These are phyloP conservation scores for Malassezia caprae DNA, from an alignment of 1,284 basidiomycete genomes.

Conservation along the genomic window DNA sequence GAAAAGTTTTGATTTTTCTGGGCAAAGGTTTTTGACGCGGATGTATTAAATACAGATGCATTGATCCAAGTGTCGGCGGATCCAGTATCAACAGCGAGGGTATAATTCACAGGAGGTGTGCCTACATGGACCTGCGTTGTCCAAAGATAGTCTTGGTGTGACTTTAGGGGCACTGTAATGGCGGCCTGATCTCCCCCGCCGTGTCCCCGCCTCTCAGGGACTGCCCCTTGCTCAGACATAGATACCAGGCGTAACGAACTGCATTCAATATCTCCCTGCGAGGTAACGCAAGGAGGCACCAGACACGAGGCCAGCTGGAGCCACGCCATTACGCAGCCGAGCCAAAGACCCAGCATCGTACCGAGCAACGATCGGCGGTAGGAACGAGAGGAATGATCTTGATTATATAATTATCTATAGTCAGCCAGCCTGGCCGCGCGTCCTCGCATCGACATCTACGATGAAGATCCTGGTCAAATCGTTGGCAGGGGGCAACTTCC, in stretches of 20 bases:
- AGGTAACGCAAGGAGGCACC: neutral
- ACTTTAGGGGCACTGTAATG: neutral
- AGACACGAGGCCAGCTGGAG: neutral
- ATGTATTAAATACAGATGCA: constrained; percentile 35
- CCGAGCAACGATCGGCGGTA: too few species aligned
- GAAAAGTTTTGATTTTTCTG: constrained; percentile 52
- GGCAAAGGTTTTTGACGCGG: constrained; percentile 29
- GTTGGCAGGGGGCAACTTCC: constrained; percentile 44
- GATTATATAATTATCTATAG: neutral
- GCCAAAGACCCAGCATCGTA: neutral
- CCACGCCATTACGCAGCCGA: neutral
- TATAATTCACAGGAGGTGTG: constrained; percentile 51
- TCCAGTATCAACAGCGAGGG: constrained; percentile 58
- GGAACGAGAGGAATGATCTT: neutral
- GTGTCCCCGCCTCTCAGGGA: neutral
- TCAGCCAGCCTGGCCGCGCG: neutral
- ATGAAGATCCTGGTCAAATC: constrained; percentile 47
- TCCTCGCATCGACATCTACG: neutral
- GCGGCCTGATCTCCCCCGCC: neutral
- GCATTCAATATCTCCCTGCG: neutral
- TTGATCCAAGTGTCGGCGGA: constrained; percentile 70
- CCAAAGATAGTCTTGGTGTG: neutral
- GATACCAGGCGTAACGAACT: neutral
- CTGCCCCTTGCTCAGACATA: neutral
- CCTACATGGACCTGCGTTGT: constrained; percentile 29